Percentiles rank a stretch among this genome's conserved stretches.
phyloP scores from a whole-genome alignment of 192 early-diverging fungal genomes.

The Podila clonocystis region DNA sequence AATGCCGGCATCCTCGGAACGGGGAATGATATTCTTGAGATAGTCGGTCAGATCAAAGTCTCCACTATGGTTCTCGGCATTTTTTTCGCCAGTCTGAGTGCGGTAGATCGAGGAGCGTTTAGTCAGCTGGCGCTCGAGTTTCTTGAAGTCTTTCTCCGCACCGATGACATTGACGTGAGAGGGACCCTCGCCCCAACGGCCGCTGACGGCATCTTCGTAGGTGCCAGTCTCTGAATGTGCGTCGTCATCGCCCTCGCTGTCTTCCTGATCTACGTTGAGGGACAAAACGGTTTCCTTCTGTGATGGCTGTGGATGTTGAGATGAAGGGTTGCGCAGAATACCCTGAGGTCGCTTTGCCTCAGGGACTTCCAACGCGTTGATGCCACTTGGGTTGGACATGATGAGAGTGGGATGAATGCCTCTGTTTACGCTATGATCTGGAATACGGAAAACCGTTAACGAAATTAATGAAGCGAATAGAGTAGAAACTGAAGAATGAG shows the following conservation, averaged over 20 bases:
- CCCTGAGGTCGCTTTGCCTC: neutral
- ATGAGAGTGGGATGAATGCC: neutral
- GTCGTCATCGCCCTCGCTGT: conserved; percentile 15
- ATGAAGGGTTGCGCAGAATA: neutral
- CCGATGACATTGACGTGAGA: conserved; percentile 33
- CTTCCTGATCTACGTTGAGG: neutral
- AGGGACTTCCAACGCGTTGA: neutral
- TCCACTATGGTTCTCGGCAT: conserved; percentile 8
- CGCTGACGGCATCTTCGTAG: conserved; percentile 38
- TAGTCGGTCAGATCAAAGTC: conserved; percentile 60
- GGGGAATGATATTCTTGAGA: conserved; percentile 50
- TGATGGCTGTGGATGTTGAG: neutral
- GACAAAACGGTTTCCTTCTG: neutral
- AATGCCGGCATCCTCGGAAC: conserved; percentile 53
- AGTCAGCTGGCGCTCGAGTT: conserved; percentile 40
- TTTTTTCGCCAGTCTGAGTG: conserved; percentile 39
- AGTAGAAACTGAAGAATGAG: too few relatives aligned
- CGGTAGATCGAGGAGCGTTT: conserved; percentile 29
- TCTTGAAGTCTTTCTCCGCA: conserved; percentile 49
- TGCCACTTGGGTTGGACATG: neutral
- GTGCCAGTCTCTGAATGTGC: conserved; percentile 29
- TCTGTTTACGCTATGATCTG: neutral
- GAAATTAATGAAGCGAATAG: too few relatives aligned
- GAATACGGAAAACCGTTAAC: too few relatives aligned
- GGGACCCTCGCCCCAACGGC: conserved; percentile 49